Base-by-base conservation (phyloP, 1,284 basidiomycete species). In the Microbotryum violaceum region DNA sequence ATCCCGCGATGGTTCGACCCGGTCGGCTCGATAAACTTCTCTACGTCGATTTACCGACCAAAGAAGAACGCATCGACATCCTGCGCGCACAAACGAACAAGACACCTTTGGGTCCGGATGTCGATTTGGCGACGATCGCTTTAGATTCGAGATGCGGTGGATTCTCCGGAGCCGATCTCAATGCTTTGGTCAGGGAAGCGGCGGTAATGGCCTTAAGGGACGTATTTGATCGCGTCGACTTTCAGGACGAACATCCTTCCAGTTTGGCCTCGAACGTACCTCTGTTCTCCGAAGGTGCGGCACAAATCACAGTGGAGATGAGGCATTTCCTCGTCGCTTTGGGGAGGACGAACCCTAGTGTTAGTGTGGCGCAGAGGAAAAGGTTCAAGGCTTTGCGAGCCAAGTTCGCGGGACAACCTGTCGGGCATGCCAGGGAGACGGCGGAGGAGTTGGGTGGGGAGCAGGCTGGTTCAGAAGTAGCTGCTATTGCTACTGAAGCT, bases 1-100 rank as follows among this genome's bases (percentile, higher is more conserved):
- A 97, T 74, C 94, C 94, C 1, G 94, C 94, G 5, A 97, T 97
- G 93, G 91, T 92, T 60, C 87, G 93, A 20, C 94, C 94, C 0
- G 94, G 94, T 0, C 84, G 94, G 29, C 82, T 98, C 16, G 94
- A 98, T 79, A 97, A 97, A 76, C 82, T 97, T 8, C 82, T 98
- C 31, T 98, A 97, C 73, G 93, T 98, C 69, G 94, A 97, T 74
- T 79, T 97, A 1, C 94, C 94, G 2, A 79, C 80, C 0, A 69
- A 85, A 0, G 74, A 79, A 16, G 94, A 97, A 76, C 83, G 94
- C 14, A 82, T 82, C 7, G 93, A 97, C 75, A 94, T 98, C 65
- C 78, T 89, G 56, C 80, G 83, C 54, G 91, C 91, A 21, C 77
- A 88, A 70, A 82, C 84, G 16, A 81, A 84, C 56, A 82, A 82